Base-by-base conservation (phyloP, 228 moss, liverwort and hornwort genomes). In the Sphagnum magellanicum region DNA sequence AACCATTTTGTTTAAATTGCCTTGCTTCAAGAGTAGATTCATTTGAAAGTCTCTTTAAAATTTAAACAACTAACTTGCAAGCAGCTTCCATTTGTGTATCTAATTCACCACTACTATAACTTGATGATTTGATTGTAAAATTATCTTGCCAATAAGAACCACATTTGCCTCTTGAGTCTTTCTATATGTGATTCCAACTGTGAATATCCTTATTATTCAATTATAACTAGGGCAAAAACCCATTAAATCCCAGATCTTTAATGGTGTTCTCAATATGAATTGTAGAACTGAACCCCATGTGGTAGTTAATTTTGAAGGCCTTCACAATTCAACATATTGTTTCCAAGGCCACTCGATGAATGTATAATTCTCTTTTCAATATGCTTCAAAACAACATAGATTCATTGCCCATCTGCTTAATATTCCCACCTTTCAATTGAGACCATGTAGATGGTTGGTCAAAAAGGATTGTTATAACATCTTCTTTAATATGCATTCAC, bases 31-130 rank as follows among this genome's bases (percentile, higher is more conserved):
- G 13, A 17, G 10, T 60, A 0, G 16, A 47, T 12, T 63, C 48
- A 13, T 51, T 70, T 69, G 51, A 71, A 61, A 63, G 74, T 67
- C 59, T 79, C 72, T 69, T 67, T 52, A 67, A 52, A 52, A 55
- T 53, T 50, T 58, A 66, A 17, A 63, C 12, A 17, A 62, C 32
- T 8, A 8, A 16, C 10, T 16, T 62, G 8, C 32, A 4, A 62
- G 14, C 32, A 14, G 16, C 3, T 62, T 62, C 61, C 32, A 62
- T 10, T 62, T 5, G 32, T 9, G 9, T 32, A 14, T 62, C 4
- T 32, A 32, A 32, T 47, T 16, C 4, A 16, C 47, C 17, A 62
- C 32, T 16, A 66, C 6, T 73, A 61, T 57, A 16, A 16, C 60
- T 16, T n/a, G 60, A 60, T 14, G 13, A 6, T 14, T 13, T 60